Conservation (phyloP, 148 eudicot genomes). For the Amaranthus hypochondriacus region DNA sequence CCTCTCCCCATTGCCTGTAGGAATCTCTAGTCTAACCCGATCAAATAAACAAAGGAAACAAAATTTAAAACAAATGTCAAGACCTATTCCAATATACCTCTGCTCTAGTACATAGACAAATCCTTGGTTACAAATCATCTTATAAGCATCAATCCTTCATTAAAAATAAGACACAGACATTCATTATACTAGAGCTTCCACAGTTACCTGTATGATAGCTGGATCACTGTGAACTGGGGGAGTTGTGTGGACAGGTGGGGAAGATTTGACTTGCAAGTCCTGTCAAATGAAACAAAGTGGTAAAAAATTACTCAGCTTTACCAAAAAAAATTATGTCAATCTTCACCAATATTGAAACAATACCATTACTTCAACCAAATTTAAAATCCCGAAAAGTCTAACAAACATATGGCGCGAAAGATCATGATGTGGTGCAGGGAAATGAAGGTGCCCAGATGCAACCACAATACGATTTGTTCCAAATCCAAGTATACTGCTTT, state of each 20-base stretch:
- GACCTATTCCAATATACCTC: conserved; percentile 1
- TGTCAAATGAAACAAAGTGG: conserved; percentile 19
- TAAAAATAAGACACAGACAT: not conserved
- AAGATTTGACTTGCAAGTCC: conserved; percentile 63
- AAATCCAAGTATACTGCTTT: too few species aligned
- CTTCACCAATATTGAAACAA: not conserved
- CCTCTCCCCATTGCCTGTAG: too few species aligned
- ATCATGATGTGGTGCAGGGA: too few species aligned
- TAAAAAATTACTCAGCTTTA: not conserved
- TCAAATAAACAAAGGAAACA: not conserved
- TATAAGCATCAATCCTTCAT: not conserved
- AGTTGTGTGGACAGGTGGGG: conserved; percentile 41
- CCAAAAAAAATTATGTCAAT: not conserved
- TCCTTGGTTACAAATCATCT: not conserved
- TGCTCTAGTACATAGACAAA: not conserved
- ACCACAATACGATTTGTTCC: too few species aligned
- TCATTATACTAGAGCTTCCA: not conserved
- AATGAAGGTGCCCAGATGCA: too few species aligned
- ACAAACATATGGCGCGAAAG: too few species aligned
- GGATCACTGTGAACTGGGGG: conserved; percentile 49
- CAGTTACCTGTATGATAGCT: conserved; percentile 59
- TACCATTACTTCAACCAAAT: not conserved
- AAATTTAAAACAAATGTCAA: not conserved
- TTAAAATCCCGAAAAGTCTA: too few species aligned
- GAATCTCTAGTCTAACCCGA: too few species aligned